These are phyloP conservation scores for Eleusine coracana DNA, from an alignment of 176 grass and related monocot genomes.

Conservation along the genomic window DNA sequence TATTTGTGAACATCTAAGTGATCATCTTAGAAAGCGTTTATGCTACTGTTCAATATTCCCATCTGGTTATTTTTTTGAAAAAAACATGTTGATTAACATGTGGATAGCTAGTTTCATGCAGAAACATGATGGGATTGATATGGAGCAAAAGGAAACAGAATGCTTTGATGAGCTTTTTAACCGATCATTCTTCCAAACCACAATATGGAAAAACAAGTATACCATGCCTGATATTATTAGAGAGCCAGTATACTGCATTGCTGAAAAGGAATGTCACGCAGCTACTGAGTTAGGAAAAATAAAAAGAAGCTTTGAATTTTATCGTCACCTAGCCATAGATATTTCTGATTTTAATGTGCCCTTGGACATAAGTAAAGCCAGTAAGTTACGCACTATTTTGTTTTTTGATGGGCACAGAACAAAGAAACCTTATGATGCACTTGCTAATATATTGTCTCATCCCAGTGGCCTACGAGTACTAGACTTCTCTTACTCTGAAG, in stretches of 20 bases:
- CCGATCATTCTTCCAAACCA: constrained; percentile 36
- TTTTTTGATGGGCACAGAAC: constrained; percentile 47
- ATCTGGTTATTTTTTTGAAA: constrained; percentile 39
- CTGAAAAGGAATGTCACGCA: constrained; percentile 35
- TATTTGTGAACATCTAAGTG: constrained; percentile 38
- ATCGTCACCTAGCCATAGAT: constrained; percentile 32
- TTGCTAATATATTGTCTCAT: constrained; percentile 34
- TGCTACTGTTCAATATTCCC: constrained; percentile 55
- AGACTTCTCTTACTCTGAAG: constrained; percentile 29
- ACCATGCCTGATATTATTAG: constrained; percentile 43
- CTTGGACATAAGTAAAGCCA: background rate
- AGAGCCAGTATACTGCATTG: constrained; percentile 33
- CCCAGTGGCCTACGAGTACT: constrained; percentile 21
- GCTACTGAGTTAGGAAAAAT: background rate
- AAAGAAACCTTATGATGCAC: background rate
- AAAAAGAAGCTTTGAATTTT: constrained; percentile 2
- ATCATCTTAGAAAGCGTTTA: constrained; percentile 49
- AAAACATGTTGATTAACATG: constrained; percentile 51
- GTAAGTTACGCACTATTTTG: constrained; percentile 28
- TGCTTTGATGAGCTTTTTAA: constrained; percentile 35
- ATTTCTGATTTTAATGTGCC: background rate
- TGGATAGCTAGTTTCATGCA: constrained; percentile 55
- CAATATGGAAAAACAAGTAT: constrained; percentile 6
- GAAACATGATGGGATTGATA: background rate
- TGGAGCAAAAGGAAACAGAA: constrained; percentile 27